A percentile compares a stretch with the other conserved stretches of the same genome.
phyloP scores from a whole-genome alignment of 2,329 filamentous ascomycete species.

The Penicillium janthinellum region DNA sequence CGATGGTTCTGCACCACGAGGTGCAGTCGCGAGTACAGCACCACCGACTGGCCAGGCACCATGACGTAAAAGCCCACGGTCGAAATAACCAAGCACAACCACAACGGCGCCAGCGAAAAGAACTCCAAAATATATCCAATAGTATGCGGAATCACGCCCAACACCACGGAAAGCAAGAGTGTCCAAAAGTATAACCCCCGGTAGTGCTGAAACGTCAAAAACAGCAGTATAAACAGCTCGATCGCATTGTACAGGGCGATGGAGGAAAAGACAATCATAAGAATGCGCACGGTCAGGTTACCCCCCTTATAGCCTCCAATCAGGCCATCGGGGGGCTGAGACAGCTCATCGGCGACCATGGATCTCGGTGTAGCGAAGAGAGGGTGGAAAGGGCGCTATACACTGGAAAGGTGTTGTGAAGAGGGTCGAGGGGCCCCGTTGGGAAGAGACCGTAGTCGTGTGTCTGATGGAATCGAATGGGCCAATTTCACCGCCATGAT shows the following conservation, averaged over 20 bases:
- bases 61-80: slow-evolving; percentile 60
- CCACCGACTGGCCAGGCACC: slow-evolving; percentile 64
- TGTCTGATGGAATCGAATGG: slow-evolving; percentile 9
- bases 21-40: slow-evolving; percentile 64
- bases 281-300: slow-evolving; percentile 27
- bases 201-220: slow-evolving; percentile 41
- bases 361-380: background rate
- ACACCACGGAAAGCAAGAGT: slow-evolving; percentile 38
- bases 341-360: slow-evolving; percentile 19
- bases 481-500: slow-evolving; percentile 20
- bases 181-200: slow-evolving; percentile 47
- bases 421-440: slow-evolving; percentile 4
- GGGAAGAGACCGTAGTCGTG: slow-evolving; percentile 9
- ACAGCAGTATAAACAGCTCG: slow-evolving; percentile 43
- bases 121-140: slow-evolving; percentile 46
- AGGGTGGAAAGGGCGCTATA: background rate
- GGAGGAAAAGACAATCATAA: slow-evolving; percentile 38
- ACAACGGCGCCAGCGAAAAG: slow-evolving; percentile 37
- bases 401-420: background rate
- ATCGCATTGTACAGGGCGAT: slow-evolving; percentile 53
- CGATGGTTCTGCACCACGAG: slow-evolving; percentile 56
- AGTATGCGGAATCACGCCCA: slow-evolving; percentile 41
- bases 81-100: slow-evolving; percentile 44
- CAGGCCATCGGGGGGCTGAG: slow-evolving; percentile 31
- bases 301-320: slow-evolving; percentile 31